Conservation (phyloP, 768 basidiomycete genomes). For the Boletus bicolor region DNA sequence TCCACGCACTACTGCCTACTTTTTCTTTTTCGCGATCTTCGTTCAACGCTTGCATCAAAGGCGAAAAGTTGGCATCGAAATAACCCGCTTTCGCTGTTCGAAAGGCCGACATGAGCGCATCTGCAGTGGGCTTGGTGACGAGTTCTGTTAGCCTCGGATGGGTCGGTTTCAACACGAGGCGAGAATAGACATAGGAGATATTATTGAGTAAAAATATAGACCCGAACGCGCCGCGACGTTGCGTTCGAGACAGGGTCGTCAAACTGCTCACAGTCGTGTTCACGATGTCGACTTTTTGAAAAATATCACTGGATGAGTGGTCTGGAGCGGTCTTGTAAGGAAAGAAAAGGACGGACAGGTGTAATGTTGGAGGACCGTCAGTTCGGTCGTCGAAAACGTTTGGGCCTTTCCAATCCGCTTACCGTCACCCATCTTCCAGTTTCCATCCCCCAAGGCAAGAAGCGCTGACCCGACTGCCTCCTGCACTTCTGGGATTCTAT, state of each 20-base stretch:
- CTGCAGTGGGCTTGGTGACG: slow-evolving; percentile 59
- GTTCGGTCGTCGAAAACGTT: slow-evolving; percentile 39
- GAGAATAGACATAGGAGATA: slow-evolving; percentile 61
- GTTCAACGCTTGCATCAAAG: slow-evolving; percentile 62
- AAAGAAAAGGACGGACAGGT: slow-evolving; percentile 48
- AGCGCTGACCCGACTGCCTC: slow-evolving; percentile 65
- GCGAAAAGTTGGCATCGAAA: slow-evolving; percentile 79
- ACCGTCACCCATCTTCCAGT: slow-evolving; percentile 91
- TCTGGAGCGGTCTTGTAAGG: background rate
- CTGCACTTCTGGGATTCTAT: slow-evolving; percentile 66
- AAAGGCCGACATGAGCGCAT: slow-evolving; percentile 64
- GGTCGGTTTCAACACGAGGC: slow-evolving; percentile 51
- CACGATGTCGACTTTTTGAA: slow-evolving; percentile 67
- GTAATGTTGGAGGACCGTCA: slow-evolving; percentile 72
- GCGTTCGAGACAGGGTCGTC: slow-evolving; percentile 57
- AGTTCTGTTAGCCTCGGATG: slow-evolving; percentile 46
- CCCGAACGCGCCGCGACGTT: slow-evolving; percentile 60
- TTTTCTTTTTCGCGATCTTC: slow-evolving; percentile 47
- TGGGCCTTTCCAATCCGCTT: slow-evolving; percentile 53
- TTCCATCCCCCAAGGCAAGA: slow-evolving; percentile 75
- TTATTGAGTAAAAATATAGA: slow-evolving; percentile 83
- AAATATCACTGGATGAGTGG: background rate
- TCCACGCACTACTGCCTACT: slow-evolving; percentile 40
- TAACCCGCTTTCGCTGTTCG: slow-evolving; percentile 82
- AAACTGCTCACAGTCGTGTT: slow-evolving; percentile 59